Conservation (phyloP, 805 yeast species). For the Wickerhamomyces chaumierensis region DNA sequence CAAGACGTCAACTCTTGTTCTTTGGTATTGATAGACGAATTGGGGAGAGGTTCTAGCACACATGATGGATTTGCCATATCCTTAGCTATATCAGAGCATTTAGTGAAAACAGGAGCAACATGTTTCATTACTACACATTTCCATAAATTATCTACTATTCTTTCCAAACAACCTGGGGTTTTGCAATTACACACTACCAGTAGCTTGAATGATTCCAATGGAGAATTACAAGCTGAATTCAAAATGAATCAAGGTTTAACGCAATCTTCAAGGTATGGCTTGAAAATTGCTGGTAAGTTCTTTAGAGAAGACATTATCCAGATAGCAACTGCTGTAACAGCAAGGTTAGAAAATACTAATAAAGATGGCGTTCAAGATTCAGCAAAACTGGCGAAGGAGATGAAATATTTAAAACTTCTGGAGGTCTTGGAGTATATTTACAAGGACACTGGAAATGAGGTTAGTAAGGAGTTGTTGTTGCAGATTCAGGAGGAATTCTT, state of each 20-base stretch:
- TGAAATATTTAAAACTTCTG: conserved; percentile 18
- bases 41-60: conserved; percentile 41
- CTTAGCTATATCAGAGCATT: conserved; percentile 29
- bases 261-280: conserved; percentile 21
- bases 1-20: conserved; percentile 21
- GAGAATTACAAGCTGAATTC: conserved; percentile 21
- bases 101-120: conserved; percentile 19
- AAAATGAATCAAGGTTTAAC: conserved; percentile 15
- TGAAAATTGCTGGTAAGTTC: conserved; percentile 18
- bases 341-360: conserved; percentile 4
- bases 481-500: conserved; percentile 19
- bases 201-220: conserved; percentile 7
- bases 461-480: conserved; percentile 10
- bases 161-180: conserved; percentile 25
- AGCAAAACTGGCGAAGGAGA: conserved; percentile 11
- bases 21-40: conserved; percentile 40
- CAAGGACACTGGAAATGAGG: conserved; percentile 3
- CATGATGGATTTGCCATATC: conserved; percentile 45
- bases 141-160: conserved; percentile 25
- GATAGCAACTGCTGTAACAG: conserved; percentile 20
- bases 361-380: conserved; percentile 1
- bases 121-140: conserved; percentile 36
- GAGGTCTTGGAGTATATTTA: conserved; percentile 14
- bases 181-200: conserved; percentile 27
- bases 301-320: conserved; percentile 17